A percentile compares a stretch with the other conserved stretches of the same genome.
These are phyloP conservation scores for Deakozyma indianensis DNA, from an alignment of 805 yeast genomes.

Conservation along the genomic window DNA sequence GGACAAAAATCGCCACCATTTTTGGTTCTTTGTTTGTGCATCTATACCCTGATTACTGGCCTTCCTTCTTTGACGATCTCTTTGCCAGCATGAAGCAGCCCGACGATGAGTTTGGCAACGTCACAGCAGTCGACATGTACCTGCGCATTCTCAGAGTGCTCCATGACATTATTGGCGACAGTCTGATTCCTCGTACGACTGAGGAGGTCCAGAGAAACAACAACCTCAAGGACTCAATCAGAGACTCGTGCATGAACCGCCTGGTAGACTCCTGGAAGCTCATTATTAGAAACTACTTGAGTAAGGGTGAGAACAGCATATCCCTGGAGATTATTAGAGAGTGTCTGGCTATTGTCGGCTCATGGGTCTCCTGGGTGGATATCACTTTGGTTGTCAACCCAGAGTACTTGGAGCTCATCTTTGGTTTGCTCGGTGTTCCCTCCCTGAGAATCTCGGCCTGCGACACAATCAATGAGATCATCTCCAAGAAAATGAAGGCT, in stretches of 20 bases:
- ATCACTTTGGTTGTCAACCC: constrained; percentile 55
- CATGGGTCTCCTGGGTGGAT: constrained; percentile 88
- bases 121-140: constrained; percentile 52
- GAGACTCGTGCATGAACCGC: constrained; percentile 57
- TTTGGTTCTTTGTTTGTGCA: constrained; percentile 37
- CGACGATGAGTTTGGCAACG: constrained; percentile 20
- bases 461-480: constrained; percentile 44
- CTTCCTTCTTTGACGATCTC: constrained; percentile 36
- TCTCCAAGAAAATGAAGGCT: constrained; percentile 68
- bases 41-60: constrained; percentile 35
- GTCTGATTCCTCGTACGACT: constrained; percentile 52
- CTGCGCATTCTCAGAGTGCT: constrained; percentile 57
- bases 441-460: constrained; percentile 42
- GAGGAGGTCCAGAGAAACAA: constrained; percentile 52
- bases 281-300: constrained; percentile 16
- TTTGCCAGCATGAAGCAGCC: constrained; percentile 22
- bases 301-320: constrained; percentile 10
- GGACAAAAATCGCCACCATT: constrained; percentile 45
- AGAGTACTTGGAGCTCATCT: constrained; percentile 42
- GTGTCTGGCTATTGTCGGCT: constrained; percentile 56
- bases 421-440: constrained; percentile 37
- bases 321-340: constrained; percentile 37
- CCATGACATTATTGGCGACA: constrained; percentile 90
- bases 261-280: constrained; percentile 57
- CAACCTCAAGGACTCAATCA: constrained; percentile 64